Percentiles rank a stretch among this genome's conserved stretches.
Conservation (phyloP, 2,329 filamentous ascomycete species). For the Beauveria caledonica region DNA sequence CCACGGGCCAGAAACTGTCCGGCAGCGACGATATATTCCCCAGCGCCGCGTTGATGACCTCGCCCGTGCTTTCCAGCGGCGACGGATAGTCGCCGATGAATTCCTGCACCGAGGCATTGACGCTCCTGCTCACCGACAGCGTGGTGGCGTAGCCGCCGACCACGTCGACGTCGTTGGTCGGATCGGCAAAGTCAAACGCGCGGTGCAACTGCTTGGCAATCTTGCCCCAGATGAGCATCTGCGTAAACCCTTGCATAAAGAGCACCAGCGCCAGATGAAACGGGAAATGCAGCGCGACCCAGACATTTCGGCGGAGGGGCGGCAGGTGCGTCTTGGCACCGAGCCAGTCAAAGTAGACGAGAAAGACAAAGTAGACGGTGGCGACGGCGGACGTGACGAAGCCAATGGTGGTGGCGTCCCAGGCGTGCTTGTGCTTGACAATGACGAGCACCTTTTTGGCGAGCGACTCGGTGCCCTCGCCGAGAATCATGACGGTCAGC, state of each 20-base stretch:
- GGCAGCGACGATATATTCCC: constrained; percentile 21
- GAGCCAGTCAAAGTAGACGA: constrained; percentile 52
- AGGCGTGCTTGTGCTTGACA: constrained; percentile 32
- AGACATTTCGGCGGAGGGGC: constrained; percentile 49
- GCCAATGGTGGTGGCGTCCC: constrained; percentile 32
- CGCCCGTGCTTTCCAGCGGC: constrained; percentile 16
- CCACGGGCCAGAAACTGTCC: constrained; percentile 21
- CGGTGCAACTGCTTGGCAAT: constrained; percentile 25
- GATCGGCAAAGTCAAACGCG: constrained; percentile 13
- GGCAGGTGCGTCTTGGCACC: constrained; percentile 49
- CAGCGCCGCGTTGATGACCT: constrained; percentile 18
- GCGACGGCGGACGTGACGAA: constrained; percentile 30
- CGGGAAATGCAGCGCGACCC: constrained; percentile 51
- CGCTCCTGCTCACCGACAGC: neutral
- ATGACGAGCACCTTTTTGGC: constrained; percentile 43
- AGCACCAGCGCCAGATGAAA: constrained; percentile 56
- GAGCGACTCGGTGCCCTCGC: constrained; percentile 57
- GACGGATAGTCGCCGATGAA: constrained; percentile 23
- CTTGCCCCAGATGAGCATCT: constrained; percentile 42
- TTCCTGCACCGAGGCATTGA: constrained; percentile 11
- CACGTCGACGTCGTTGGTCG: constrained; percentile 15
- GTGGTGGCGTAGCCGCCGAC: constrained; percentile 16
- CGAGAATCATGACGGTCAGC: constrained; percentile 58
- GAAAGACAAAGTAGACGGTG: constrained; percentile 38
- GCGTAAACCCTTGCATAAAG: constrained; percentile 54